Conservation (phyloP, 1,139 yeast species). For the Kodamaea sp. region DNA sequence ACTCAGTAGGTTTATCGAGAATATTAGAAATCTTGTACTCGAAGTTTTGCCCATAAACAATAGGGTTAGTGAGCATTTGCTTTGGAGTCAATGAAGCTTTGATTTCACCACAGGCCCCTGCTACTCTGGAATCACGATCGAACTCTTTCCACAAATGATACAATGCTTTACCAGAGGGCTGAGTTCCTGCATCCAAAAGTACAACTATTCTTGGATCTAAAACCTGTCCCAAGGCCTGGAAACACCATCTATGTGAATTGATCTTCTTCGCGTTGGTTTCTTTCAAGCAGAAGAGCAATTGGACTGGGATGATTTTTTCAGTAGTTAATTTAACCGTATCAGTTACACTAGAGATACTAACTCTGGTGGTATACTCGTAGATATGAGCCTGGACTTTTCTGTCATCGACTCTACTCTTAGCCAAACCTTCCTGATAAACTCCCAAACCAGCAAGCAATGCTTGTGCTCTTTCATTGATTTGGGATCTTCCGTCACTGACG, state of each 20-base stretch:
- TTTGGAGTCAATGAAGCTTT: slow-evolving; percentile 42
- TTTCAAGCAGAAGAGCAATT: slow-evolving; percentile 47
- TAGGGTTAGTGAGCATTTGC: slow-evolving; percentile 46
- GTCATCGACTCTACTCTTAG: slow-evolving; percentile 49
- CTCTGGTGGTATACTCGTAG: slow-evolving; percentile 51
- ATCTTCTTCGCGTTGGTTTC: slow-evolving; percentile 50
- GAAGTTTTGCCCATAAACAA: slow-evolving; percentile 50
- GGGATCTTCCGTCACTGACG: slow-evolving; percentile 51
- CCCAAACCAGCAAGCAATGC: slow-evolving; percentile 51
- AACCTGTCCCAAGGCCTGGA: slow-evolving; percentile 49
- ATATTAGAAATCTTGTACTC: slow-evolving; percentile 50
- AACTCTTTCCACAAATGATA: slow-evolving; percentile 53
- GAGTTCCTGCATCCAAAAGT: slow-evolving; percentile 51
- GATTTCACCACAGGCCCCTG: slow-evolving; percentile 55
- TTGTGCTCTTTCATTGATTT: slow-evolving; percentile 50
- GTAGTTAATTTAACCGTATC: slow-evolving; percentile 51
- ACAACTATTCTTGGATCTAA: slow-evolving; percentile 46
- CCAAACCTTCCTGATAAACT: slow-evolving; percentile 51
- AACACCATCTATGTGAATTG: slow-evolving; percentile 54
- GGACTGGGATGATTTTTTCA: slow-evolving; percentile 51
- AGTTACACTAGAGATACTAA: slow-evolving; percentile 47
- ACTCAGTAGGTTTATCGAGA: slow-evolving; percentile 49
- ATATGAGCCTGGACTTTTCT: slow-evolving; percentile 48
- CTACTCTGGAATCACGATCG: slow-evolving; percentile 48
- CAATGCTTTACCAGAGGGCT: slow-evolving; percentile 47